Base-by-base conservation (phyloP, 1,284 basidiomycete genomes). In the Ceratobasidium sp. region DNA sequence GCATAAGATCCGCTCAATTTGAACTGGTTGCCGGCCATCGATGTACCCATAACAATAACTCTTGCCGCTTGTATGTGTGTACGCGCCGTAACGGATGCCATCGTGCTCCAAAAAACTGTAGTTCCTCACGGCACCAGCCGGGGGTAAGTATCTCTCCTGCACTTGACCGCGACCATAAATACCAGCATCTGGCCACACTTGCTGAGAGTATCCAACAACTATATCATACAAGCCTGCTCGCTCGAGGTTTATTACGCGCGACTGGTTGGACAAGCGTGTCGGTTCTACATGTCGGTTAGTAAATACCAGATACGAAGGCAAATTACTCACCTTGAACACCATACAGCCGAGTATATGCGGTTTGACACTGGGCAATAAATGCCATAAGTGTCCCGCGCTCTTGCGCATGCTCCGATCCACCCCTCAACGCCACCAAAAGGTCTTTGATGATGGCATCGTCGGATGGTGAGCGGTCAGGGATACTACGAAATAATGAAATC, bases 11-110 rank as follows among this genome's bases (percentile, higher is more conserved):
- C 51, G 49, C 20, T 76, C 72, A 44, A 76, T 66, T 9, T 33
- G 71, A n/a, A 76, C 63, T 26, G 49, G 46, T 1, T 56, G 15
- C 0, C 40, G 72, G 0, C 40, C n/a, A 40, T 76, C 49, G 28
- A 66, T 76, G 15, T 76, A 76, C 15, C 44, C 72, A 26, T 76
- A 76, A 40, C 61, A 76, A 66, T 66, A 66, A 1, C 72, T n/a
- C n/a, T n/a, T n/a, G 55, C 23, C 53, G 63, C 6, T 63, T 63
- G 28, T 51, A 63, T 23, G 61, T 76, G 12, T 76, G 72, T 13
- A 51, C 3, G 60, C 7, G 28, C 72, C 72, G 58, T 76, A 76
- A 5, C 61, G 72, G 20, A 76, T 58, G 13, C 61, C 63, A 44
- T 64, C 33, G 28, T 53, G 33, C 23, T 76, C 61, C 1, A 66